A percentile compares a stretch with the other conserved stretches of the same genome.
Conservation (phyloP, 768 basidiomycete species). For the Agaricus subrufescens region DNA sequence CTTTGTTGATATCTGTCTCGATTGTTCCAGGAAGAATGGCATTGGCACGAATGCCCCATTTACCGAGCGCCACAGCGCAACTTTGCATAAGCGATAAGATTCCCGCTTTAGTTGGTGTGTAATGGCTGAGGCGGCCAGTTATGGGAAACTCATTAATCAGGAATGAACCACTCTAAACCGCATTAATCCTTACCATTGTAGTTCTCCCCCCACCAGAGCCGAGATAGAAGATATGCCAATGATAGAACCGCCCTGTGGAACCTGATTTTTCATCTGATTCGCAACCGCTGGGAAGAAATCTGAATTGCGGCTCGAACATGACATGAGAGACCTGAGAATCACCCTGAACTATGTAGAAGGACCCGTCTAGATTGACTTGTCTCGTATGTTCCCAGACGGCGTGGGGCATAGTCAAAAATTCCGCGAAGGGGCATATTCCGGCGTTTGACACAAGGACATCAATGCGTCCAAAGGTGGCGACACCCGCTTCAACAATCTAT, state of each 20-base stretch:
- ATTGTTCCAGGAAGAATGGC: conserved; percentile 75
- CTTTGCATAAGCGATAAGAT: conserved; percentile 78
- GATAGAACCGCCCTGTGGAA: conserved; percentile 68
- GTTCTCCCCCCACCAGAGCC: conserved; percentile 70
- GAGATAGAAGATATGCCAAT: conserved; percentile 78
- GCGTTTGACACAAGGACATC: conserved; percentile 46
- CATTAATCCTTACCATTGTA: conserved; percentile 47
- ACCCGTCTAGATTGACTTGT: conserved; percentile 71
- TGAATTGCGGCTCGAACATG: background rate
- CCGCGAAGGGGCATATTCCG: conserved; percentile 74
- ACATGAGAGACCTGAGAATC: background rate
- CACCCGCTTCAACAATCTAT: conserved; percentile 59
- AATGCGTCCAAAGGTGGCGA: conserved; percentile 58
- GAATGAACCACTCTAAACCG: background rate
- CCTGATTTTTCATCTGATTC: conserved; percentile 68
- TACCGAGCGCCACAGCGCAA: conserved; percentile 73
- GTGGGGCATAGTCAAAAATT: conserved; percentile 66
- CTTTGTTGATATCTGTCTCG: conserved; percentile 73
- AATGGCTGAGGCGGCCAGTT: conserved; percentile 42
- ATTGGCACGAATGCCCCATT: conserved; percentile 70
- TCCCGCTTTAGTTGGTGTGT: conserved; percentile 78
- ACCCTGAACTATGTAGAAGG: conserved; percentile 70
- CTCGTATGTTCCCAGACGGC: conserved; percentile 60
- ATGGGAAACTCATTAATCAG: background rate
- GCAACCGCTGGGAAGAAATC: conserved; percentile 45